Percentiles rank a stretch among this genome's conserved stretches.
Evolutionary conservation across 768 basidiomycete genomes (phyloP).

Genomic region (Russula griseocarnosa): DNA sequence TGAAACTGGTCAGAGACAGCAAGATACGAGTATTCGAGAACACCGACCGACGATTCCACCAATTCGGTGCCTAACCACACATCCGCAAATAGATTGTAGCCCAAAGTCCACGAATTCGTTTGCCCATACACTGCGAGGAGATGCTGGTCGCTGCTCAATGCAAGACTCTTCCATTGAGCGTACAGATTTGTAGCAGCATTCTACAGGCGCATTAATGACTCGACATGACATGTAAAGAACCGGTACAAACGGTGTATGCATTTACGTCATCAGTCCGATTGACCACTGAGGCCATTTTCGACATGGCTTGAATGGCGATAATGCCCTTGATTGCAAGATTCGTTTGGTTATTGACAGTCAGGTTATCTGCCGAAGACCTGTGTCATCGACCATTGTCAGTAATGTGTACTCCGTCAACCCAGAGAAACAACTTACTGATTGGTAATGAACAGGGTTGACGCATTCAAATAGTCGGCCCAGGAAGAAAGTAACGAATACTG

Average conservation of each 20-base stretch:
- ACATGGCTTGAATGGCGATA: constrained; percentile 61
- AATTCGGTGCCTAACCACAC: constrained; percentile 51
- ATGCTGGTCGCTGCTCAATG: constrained; percentile 9
- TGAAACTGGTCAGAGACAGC: neutral
- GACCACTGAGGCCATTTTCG: constrained; percentile 43
- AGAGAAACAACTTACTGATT: constrained; percentile 49
- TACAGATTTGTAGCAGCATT: neutral
- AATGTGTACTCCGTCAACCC: constrained; percentile 40
- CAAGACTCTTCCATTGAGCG: constrained; percentile 10
- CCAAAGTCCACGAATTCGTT: constrained; percentile 48
- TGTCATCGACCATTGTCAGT: constrained; percentile 6
- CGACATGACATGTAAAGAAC: neutral
- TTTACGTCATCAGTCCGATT: constrained; percentile 24
- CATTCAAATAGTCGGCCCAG: constrained; percentile 35
- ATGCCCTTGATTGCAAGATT: constrained; percentile 65
- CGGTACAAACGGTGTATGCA: constrained; percentile 31
- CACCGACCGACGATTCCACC: constrained; percentile 36
- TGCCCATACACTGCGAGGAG: constrained; percentile 8
- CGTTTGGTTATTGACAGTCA: constrained; percentile 48
- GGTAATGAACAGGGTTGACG: constrained; percentile 46
- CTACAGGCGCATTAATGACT: constrained; percentile 4
- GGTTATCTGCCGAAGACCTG: constrained; percentile 19
- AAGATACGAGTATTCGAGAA: neutral
- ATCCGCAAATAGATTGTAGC: constrained; percentile 63
- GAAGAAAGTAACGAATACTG: constrained; percentile 33